Evolutionary conservation across 2,329 filamentous ascomycete genomes (phyloP).

Genomic region (Teratosphaeria gauchensis): DNA sequence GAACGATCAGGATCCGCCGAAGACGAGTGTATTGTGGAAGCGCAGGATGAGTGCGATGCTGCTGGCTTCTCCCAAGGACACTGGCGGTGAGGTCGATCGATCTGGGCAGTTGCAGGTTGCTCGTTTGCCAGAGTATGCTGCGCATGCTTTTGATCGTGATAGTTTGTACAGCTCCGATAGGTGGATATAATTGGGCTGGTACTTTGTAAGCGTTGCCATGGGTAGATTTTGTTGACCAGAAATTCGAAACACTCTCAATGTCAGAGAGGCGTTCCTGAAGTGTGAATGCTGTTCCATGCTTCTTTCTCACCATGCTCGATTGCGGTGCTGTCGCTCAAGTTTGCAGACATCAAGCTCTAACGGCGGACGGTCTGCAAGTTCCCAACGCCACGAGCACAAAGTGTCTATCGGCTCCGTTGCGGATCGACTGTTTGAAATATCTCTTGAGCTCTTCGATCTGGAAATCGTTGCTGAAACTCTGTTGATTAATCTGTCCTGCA

Average conservation of each 20-base stretch:
- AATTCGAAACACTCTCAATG: background rate
- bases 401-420: too few species aligned
- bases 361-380: too few species aligned
- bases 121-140: background rate
- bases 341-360: too few species aligned
- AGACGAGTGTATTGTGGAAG: conserved; percentile 4
- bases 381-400: too few species aligned
- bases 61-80: background rate
- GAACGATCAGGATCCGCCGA: background rate
- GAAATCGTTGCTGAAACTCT: too few species aligned
- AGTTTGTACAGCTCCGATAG: background rate
- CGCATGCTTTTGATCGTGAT: background rate
- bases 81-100: background rate
- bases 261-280: background rate
- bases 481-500: too few species aligned
- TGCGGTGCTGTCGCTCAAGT: too few species aligned
- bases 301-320: too few species aligned
- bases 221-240: too few species aligned
- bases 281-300: background rate
- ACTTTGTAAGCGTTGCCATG: too few species aligned
- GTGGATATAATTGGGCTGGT: background rate
- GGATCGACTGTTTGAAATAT: too few species aligned
- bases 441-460: too few species aligned
- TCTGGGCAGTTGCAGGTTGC: background rate
- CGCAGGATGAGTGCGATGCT: background rate